Conservation (phyloP, 345 rosid genomes). For the Hibiscus trionum region DNA sequence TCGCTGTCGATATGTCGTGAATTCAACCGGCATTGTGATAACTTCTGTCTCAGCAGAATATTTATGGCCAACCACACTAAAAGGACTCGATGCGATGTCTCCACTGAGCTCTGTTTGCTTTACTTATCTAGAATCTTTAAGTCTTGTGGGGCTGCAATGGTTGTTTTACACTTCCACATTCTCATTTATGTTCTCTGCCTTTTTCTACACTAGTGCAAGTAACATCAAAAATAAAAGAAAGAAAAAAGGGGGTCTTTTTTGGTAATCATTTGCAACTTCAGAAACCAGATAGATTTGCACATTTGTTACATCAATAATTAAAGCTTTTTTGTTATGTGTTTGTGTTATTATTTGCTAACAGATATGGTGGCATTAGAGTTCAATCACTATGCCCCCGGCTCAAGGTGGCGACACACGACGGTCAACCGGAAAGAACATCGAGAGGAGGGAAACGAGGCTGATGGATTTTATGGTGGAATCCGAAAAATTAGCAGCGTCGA, state of each 20-base stretch:
- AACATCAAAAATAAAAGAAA: no score
- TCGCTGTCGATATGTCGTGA: constrained; percentile 44
- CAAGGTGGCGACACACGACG: constrained; percentile 63
- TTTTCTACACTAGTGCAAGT: no score
- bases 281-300: no score
- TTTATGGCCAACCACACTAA: constrained; percentile 44
- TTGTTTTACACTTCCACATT: constrained; percentile 16
- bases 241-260: no score
- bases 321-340: not conserved
- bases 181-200: not conserved
- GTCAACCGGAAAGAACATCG: constrained; percentile 54
- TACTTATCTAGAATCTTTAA: constrained; percentile 24
- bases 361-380: constrained; percentile 55
- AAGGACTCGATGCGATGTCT: constrained; percentile 20
- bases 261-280: no score
- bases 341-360: constrained; percentile 21
- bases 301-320: not conserved
- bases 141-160: constrained; percentile 29
- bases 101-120: constrained; percentile 21
- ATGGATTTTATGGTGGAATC: constrained; percentile 89
- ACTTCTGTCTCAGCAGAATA: constrained; percentile 47
- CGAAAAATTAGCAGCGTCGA: constrained; percentile 27
- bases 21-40: constrained; percentile 58
- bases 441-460: constrained; percentile 79
- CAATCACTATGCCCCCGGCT: constrained; percentile 62